Percentiles rank a stretch among this genome's conserved stretches.
These are phyloP conservation scores for Podospora didyma DNA, from an alignment of 495 filamentous ascomycete species.

Conservation along the genomic window DNA sequence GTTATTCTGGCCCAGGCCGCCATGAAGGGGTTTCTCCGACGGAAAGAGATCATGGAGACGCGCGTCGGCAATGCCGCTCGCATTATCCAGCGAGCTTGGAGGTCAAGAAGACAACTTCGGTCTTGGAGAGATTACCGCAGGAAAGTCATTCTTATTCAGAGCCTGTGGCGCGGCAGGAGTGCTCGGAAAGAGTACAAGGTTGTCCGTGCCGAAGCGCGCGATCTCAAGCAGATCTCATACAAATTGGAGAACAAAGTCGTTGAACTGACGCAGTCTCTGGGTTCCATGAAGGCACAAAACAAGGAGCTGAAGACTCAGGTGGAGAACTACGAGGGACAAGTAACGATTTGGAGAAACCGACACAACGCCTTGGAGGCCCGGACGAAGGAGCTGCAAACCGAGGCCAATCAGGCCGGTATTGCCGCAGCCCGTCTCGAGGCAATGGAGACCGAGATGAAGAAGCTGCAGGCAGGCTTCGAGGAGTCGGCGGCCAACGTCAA, in stretches of 20 bases:
- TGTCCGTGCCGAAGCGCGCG: constrained; percentile 88
- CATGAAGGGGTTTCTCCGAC: constrained; percentile 84
- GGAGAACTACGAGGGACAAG: constrained; percentile 92
- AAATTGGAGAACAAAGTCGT: constrained; percentile 99
- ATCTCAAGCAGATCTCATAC: constrained; percentile 98
- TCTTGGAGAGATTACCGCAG: constrained; percentile 84
- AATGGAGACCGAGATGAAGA: constrained; percentile 92
- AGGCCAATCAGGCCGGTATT: constrained; percentile 97
- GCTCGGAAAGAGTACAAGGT: constrained; percentile 83
- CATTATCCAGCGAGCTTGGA: constrained; percentile 87
- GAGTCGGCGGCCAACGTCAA: constrained; percentile 86
- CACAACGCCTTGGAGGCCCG: constrained; percentile 89
- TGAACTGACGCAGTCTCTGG: constrained; percentile 90
- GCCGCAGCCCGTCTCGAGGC: constrained; percentile 79
- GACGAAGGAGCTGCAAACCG: constrained; percentile 87
- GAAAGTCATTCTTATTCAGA: constrained; percentile 88
- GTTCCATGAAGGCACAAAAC: constrained; percentile 88
- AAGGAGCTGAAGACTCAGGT: constrained; percentile 83
- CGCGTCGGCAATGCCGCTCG: constrained; percentile 89
- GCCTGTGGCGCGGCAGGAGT: constrained; percentile 81
- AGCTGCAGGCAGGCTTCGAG: constrained; percentile 78
- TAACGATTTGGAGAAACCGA: constrained; percentile 88
- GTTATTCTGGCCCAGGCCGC: constrained; percentile 82
- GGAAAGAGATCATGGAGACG: constrained; percentile 86
- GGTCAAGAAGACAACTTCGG: constrained; percentile 70